Conservation (phyloP, 495 filamentous ascomycete species). For the Penicillium flavigenum region DNA sequence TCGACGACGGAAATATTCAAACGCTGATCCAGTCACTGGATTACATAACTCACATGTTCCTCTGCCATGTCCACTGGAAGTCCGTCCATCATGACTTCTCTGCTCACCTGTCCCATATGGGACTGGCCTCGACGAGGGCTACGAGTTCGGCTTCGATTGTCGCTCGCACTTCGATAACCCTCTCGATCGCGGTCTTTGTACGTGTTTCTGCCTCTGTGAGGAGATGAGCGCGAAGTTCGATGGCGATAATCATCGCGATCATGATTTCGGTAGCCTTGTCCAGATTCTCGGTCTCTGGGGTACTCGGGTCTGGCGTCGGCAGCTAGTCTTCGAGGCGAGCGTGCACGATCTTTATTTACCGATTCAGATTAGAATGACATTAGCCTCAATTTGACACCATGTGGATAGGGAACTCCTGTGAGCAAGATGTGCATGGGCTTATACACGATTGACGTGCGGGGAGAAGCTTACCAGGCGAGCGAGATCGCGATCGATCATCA, state of each 20-base stretch:
- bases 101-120: slow-evolving; percentile 51
- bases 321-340: slow-evolving; percentile 42
- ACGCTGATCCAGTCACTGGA: not conserved
- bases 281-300: slow-evolving; percentile 33
- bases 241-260: slow-evolving; percentile 45
- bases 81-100: slow-evolving; percentile 63
- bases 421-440: not conserved
- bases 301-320: slow-evolving; percentile 40
- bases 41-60: slow-evolving; percentile 52
- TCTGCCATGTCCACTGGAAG: slow-evolving; percentile 58
- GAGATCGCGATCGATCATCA: slow-evolving; percentile 48
- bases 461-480: slow-evolving; percentile 47
- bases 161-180: slow-evolving; percentile 50
- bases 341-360: slow-evolving; percentile 37
- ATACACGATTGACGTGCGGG: slow-evolving; percentile 38
- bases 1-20: not conserved
- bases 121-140: slow-evolving; percentile 44
- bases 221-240: slow-evolving; percentile 41
- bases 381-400: slow-evolving; percentile 24
- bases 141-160: slow-evolving; percentile 44
- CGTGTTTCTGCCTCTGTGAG: slow-evolving; percentile 36
- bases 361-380: slow-evolving; percentile 18
- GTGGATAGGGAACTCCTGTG: slow-evolving; percentile 7
- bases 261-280: slow-evolving; percentile 35
- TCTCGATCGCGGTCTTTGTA: slow-evolving; percentile 60